Evolutionary conservation across 345 rosid genomes (phyloP), one percentile per base, ranked within the genome.

Genomic region (Heritiera fomes): DNA sequence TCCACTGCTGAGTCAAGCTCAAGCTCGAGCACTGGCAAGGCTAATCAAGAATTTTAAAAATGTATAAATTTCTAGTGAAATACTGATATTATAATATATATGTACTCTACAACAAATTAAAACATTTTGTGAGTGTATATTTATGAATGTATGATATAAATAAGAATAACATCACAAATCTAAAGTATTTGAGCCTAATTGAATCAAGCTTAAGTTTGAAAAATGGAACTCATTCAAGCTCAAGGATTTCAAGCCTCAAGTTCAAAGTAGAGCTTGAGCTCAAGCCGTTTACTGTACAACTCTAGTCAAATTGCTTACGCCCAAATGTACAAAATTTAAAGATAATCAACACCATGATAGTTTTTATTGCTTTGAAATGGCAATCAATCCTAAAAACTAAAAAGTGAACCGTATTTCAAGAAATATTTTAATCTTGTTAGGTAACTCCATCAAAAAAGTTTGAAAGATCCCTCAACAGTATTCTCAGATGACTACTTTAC

Each of bases 181-280:
- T 45, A 45, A 68, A 38, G 28, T 68, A 45, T 20, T 40, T n/a
- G 30, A 68, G 15, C 72, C 50, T 45, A 45, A 68, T 10, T n/a
- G 28, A 68, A 34, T 68, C 18, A 20, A 46, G 73, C 18, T 34
- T 9, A 34, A 63, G 68, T 34, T 23, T 23, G 9, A 34, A 32
- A 68, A 49, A 49, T 70, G 58, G 49, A 69, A 47, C 41, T 47
- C 40, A 46, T 47, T 23, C n/a, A 69, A 47, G 58, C 74, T 70
- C 40, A 70, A 17, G 41, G 74, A 71, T 50, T 20, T 50, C 75
- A 50, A 50, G 43, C 43, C 43, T 28, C 14, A 30, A 15, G 59
- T 2, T n/a, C 5, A 40, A n/a, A 65, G 1, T 40, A 40, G 14
- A 65, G 49, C 49, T 40, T 65, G 28, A 40, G 3, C 18, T 41